Conservation (phyloP, 164 flowering plant genomes). For the Brasenia schreberi region DNA sequence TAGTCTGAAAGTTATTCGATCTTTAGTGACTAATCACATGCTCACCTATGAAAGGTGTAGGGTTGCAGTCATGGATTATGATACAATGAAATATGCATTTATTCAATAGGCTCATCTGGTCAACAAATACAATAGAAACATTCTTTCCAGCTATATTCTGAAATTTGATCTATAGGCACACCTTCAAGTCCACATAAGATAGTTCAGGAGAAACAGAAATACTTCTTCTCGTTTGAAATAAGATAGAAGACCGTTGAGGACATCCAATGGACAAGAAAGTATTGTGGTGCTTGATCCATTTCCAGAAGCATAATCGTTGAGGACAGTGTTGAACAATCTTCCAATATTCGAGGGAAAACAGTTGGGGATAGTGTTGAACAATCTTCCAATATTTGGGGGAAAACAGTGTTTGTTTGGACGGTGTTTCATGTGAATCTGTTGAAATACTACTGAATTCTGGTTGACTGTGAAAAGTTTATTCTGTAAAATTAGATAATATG, state of each 20-base stretch:
- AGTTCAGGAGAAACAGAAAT: conserved; percentile 78
- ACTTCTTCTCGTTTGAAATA: conserved; percentile 74
- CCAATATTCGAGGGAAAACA: conserved; percentile 49
- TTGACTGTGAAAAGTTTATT: conserved; percentile 37
- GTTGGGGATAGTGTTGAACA: conserved; percentile 61
- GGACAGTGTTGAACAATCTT: conserved; percentile 60
- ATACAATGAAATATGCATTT: conserved; percentile 68
- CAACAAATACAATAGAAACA: conserved; percentile 59
- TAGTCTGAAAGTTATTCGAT: background rate
- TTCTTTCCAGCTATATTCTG: conserved; percentile 57
- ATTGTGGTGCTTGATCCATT: background rate
- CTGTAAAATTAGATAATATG: conserved; percentile 40
- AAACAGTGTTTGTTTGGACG: conserved; percentile 97
- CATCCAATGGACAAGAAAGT: conserved; percentile 58
- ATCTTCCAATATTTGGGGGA: conserved; percentile 70
- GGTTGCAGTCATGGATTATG: conserved; percentile 86
- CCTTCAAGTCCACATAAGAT: conserved; percentile 66
- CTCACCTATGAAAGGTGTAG: conserved; percentile 20
- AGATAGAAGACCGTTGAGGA: conserved; percentile 84
- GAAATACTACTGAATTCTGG: conserved; percentile 92
- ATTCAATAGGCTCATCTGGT: conserved; percentile 66
- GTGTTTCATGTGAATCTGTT: conserved; percentile 93
- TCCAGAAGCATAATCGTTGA: conserved; percentile 35
- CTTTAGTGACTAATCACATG: background rate
- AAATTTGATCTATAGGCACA: conserved; percentile 62